Percentiles rank a stretch among this genome's conserved stretches.
Conservation (phyloP, 2,329 filamentous ascomycete genomes). For the Harringtonia aguacate region DNA sequence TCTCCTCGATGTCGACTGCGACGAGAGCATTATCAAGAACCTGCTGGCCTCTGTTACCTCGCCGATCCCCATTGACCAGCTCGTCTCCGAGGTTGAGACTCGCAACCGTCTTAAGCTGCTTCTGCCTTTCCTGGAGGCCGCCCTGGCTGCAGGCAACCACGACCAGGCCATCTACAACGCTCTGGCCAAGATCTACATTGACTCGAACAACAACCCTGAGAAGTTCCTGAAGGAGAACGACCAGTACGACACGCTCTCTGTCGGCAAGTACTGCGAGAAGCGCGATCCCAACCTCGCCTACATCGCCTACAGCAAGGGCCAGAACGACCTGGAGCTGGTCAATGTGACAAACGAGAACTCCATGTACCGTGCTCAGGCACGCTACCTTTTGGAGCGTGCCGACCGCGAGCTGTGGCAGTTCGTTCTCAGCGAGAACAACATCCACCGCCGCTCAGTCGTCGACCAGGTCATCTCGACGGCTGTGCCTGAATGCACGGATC, state of each 20-base stretch:
- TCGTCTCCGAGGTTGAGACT: conserved; percentile 89
- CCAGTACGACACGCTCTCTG: conserved; percentile 80
- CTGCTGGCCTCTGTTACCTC: conserved; percentile 78
- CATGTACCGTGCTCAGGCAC: conserved; percentile 98
- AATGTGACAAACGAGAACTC: conserved; percentile 98
- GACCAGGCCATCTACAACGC: conserved; percentile 97
- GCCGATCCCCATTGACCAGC: conserved; percentile 84
- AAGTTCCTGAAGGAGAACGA: conserved; percentile 97
- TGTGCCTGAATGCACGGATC: conserved; percentile 84
- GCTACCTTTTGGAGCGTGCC: conserved; percentile 84
- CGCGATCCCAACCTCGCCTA: conserved; percentile 91
- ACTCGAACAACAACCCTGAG: conserved; percentile 96
- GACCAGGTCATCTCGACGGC: conserved; percentile 95
- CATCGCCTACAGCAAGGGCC: conserved; percentile 91
- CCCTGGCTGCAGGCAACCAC: conserved; percentile 79
- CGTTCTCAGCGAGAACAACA: conserved; percentile 90
- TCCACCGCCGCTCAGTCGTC: conserved; percentile 84
- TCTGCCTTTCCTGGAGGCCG: conserved; percentile 90
- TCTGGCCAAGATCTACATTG: conserved; percentile 97
- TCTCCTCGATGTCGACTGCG: conserved; percentile 91
- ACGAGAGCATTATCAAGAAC: conserved; percentile 91
- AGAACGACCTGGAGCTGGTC: conserved; percentile 94
- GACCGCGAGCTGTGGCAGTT: conserved; percentile 90
- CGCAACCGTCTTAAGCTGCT: conserved; percentile 93
- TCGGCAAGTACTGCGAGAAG: conserved; percentile 99